A percentile compares a stretch with the other conserved stretches of the same genome.
Conservation (phyloP, 306 rosid species). For the Cajanus cajan region DNA sequence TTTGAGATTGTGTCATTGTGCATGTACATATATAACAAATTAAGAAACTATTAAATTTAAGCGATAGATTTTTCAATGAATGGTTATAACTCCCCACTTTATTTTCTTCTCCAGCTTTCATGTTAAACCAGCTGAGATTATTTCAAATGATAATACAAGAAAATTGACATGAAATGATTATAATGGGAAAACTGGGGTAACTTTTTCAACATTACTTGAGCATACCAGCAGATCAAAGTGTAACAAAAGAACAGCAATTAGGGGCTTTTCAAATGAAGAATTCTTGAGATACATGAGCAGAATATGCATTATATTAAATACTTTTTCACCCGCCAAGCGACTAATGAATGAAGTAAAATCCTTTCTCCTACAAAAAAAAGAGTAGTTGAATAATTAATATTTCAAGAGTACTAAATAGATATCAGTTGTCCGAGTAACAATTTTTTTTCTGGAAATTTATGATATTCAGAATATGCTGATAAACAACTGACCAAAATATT, state of each 20-base stretch:
- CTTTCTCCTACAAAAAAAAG: slow-evolving; percentile 58
- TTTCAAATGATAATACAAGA: not conserved
- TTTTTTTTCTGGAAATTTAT: not conserved
- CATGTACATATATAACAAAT: not conserved
- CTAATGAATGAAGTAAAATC: slow-evolving; percentile 54
- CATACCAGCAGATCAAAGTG: slow-evolving; percentile 65
- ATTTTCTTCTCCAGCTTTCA: not conserved
- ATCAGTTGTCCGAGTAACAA: not conserved
- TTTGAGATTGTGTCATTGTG: not conserved
- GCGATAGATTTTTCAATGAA: not conserved
- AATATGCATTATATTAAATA: slow-evolving; percentile 42
- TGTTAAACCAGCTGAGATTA: not conserved
- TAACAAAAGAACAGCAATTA: slow-evolving; percentile 61
- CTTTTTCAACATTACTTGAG: slow-evolving; percentile 17
- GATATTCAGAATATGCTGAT: not conserved
- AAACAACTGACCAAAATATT: not conserved
- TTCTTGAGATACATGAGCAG: slow-evolving; percentile 53
- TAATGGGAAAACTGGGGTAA: not conserved
- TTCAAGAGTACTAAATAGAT: not conserved
- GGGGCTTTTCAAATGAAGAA: slow-evolving; percentile 54
- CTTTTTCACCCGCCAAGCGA: slow-evolving; percentile 51
- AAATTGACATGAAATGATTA: not conserved
- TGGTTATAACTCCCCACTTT: not conserved
- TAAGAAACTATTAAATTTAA: not conserved
- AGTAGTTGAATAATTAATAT: not conserved